These are phyloP conservation scores for Rhizoclosmatium sp. DNA, from an alignment of 192 early-diverging fungal species.

Conservation along the genomic window DNA sequence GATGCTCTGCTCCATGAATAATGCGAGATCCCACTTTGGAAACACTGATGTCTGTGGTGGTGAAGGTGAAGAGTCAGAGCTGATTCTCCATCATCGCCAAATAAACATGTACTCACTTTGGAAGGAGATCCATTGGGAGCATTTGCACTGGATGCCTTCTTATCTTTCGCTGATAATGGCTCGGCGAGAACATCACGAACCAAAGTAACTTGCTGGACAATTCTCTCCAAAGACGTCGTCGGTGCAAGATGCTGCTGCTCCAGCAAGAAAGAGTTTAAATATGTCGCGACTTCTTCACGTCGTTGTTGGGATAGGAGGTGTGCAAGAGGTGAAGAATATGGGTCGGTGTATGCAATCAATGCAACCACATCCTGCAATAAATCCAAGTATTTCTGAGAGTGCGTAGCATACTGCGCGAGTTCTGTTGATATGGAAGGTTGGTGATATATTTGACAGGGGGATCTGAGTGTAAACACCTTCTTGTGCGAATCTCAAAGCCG, in stretches of 20 bases:
- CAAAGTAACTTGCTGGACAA: background rate
- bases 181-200: background rate
- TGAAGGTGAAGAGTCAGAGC: background rate
- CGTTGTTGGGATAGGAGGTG: background rate
- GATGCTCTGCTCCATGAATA: background rate
- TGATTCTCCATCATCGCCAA: background rate
- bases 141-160: background rate
- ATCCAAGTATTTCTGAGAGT: background rate
- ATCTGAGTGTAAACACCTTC: background rate
- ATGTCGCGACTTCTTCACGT: background rate
- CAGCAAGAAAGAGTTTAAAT: background rate
- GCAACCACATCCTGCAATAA: background rate
- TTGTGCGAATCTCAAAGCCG: background rate
- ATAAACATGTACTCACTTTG: background rate
- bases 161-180: background rate
- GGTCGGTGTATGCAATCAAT: background rate
- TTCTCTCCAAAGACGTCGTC: background rate
- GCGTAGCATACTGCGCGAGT: background rate
- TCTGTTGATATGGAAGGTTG: background rate
- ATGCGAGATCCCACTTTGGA: conserved; percentile 1
- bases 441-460: background rate
- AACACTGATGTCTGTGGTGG: background rate
- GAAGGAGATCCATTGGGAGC: background rate
- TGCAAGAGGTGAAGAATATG: background rate
- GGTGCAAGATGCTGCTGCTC: background rate